phyloP scores from a whole-genome alignment of 805 yeast genomes.

The Candida orba region DNA sequence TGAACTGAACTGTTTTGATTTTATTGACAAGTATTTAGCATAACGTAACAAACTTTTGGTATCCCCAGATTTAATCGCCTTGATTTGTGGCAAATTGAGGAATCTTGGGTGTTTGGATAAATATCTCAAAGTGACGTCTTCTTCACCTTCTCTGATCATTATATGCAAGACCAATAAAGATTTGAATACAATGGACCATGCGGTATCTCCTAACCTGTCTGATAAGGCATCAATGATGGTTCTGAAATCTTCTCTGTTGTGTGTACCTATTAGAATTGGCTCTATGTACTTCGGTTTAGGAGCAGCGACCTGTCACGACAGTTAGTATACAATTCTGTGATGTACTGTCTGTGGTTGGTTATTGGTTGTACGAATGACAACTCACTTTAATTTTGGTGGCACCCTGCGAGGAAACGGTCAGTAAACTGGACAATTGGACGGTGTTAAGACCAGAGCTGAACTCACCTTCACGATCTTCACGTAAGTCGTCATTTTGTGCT shows the following conservation, averaged over 20 bases:
- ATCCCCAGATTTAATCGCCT: constrained; percentile 35
- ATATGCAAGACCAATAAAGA: constrained; percentile 78
- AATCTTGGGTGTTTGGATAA: constrained; percentile 42
- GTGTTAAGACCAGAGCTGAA: not conserved
- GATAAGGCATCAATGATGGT: constrained; percentile 62
- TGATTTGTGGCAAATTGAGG: constrained; percentile 38
- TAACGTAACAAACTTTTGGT: constrained; percentile 55
- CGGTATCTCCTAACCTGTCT: constrained; percentile 60
- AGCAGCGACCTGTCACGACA: constrained; percentile 64
- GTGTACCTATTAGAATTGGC: constrained; percentile 62
- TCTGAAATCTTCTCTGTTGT: constrained; percentile 40
- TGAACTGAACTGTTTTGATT: constrained; percentile 62
- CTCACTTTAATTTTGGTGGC: constrained; percentile 57
- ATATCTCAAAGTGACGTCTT: constrained; percentile 61
- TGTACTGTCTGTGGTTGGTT: not conserved
- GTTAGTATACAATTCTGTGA: not conserved
- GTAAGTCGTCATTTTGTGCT: constrained; percentile 46
- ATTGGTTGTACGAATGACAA: not conserved
- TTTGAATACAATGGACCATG: constrained; percentile 91
- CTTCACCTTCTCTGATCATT: constrained; percentile 88
- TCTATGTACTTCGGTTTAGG: constrained; percentile 95
- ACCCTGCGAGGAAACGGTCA: constrained; percentile 30
- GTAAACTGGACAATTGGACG: not conserved
- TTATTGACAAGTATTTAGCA: constrained; percentile 57
- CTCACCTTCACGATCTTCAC: constrained; percentile 65